Evolutionary conservation across 352 stramenopile species (phyloP).

Genomic region (Elongisporangium anandrum): DNA sequence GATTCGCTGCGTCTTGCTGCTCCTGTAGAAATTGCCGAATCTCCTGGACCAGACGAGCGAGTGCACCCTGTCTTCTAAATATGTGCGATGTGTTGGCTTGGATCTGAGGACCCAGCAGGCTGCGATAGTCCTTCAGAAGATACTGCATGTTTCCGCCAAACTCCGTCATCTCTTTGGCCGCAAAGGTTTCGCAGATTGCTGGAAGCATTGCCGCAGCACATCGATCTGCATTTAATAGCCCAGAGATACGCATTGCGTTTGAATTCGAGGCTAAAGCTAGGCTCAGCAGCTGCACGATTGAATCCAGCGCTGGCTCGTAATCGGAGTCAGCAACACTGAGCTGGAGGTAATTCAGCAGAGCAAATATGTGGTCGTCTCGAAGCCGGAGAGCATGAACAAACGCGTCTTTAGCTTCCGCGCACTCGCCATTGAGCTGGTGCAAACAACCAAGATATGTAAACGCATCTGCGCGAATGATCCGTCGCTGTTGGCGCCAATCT

Average conservation of each 20-base stretch:
- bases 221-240: conserved; percentile 25
- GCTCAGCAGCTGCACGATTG: conserved; percentile 21
- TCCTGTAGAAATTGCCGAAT: conserved; percentile 7
- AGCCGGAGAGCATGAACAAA: conserved; percentile 28
- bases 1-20: conserved; percentile 1
- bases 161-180: conserved; percentile 3
- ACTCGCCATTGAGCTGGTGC: conserved; percentile 32
- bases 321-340: conserved; percentile 24
- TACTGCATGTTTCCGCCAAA: conserved; percentile 17
- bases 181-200: conserved; percentile 3
- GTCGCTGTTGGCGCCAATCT: conserved; percentile 25
- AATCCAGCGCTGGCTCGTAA: conserved; percentile 35
- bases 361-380: conserved; percentile 31
- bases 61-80: conserved; percentile 34
- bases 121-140: conserved; percentile 33
- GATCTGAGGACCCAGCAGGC: conserved; percentile 33
- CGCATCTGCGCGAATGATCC: conserved; percentile 35
- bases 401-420: conserved; percentile 11
- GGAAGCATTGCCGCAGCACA: conserved; percentile 19
- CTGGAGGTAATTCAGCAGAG: conserved; percentile 45
- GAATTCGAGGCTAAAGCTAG: background rate
- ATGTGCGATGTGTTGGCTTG: conserved; percentile 36
- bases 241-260: background rate
- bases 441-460: conserved; percentile 29
- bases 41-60: conserved; percentile 30